Conservation (phyloP, 441 rosid genomes). For the Pelargonium australe region DNA sequence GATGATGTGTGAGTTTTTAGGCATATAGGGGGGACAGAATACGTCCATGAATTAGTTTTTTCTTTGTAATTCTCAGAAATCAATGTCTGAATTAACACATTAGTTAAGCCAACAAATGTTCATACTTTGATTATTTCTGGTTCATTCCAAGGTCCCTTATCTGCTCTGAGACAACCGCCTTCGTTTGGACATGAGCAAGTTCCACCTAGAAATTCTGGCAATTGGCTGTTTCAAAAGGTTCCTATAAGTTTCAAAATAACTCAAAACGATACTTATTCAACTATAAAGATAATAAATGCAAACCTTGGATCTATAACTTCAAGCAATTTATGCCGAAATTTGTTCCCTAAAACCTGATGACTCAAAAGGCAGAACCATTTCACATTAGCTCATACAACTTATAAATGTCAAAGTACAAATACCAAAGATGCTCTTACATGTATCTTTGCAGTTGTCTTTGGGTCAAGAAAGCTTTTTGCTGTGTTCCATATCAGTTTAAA, state of each 20-base stretch:
- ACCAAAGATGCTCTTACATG: slow-evolving; percentile 42
- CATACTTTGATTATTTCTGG: slow-evolving; percentile 76
- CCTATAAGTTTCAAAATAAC: background rate
- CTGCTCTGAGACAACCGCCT: slow-evolving; percentile 96
- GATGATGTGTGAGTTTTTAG: background rate
- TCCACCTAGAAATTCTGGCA: slow-evolving; percentile 97
- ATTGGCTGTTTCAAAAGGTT: slow-evolving; percentile 48
- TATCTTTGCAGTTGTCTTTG: slow-evolving; percentile 92
- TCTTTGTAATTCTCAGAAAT: background rate
- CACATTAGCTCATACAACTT: background rate
- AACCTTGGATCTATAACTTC: slow-evolving; percentile 88
- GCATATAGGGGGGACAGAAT: too few relatives aligned
- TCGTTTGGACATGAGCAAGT: slow-evolving; percentile 73
- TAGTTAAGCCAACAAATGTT: background rate
- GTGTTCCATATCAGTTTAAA: slow-evolving; percentile 93
- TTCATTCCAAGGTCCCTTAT: slow-evolving; percentile 98
- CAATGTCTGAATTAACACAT: background rate
- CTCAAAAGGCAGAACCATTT: background rate
- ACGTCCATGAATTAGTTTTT: too few relatives aligned
- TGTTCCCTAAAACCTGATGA: slow-evolving; percentile 83
- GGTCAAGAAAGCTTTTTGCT: slow-evolving; percentile 82
- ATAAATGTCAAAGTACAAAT: background rate
- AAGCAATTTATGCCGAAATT: slow-evolving; percentile 84
- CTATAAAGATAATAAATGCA: background rate
- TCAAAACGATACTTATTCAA: background rate